A percentile compares a stretch with the other conserved stretches of the same genome.
These are phyloP conservation scores for Thuidium tamariscinum DNA, from an alignment of 225 moss, liverwort and hornwort species.

Conservation along the genomic window DNA sequence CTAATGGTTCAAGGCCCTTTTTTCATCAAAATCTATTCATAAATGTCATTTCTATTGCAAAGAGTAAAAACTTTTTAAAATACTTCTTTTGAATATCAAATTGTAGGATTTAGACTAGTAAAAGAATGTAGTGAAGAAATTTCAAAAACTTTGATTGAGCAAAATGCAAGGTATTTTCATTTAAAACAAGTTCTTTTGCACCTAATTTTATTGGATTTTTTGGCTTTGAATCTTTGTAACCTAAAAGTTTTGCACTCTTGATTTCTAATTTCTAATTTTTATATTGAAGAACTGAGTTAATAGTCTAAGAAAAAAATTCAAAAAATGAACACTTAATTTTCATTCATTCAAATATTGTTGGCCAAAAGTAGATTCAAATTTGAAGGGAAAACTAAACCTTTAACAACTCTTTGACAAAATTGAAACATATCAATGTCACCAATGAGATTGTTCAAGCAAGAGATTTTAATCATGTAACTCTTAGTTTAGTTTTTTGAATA, in stretches of 20 bases:
- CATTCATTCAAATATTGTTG: neutral
- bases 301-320: neutral
- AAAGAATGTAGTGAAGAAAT: neutral
- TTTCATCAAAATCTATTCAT: neutral
- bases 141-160: rapidly evolving
- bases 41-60: neutral
- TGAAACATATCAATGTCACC: neutral
- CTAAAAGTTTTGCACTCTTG: neutral
- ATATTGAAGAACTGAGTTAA: neutral
- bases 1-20: neutral
- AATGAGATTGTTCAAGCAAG: neutral
- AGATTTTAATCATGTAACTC: neutral
- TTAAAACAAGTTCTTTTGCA: neutral
- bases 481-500: too few relatives aligned
- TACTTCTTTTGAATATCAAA: too few relatives aligned
- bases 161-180: neutral
- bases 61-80: too few relatives aligned
- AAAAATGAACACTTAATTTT: rapidly evolving
- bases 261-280: neutral
- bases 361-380: too few relatives aligned
- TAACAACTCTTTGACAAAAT: neutral
- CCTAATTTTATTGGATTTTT: neutral
- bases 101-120: rapidly evolving
- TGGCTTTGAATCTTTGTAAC: neutral
- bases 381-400: rapidly evolving